These are phyloP conservation scores for Aspergillus hancockii DNA, from an alignment of 495 filamentous ascomycete species.

Conservation along the genomic window DNA sequence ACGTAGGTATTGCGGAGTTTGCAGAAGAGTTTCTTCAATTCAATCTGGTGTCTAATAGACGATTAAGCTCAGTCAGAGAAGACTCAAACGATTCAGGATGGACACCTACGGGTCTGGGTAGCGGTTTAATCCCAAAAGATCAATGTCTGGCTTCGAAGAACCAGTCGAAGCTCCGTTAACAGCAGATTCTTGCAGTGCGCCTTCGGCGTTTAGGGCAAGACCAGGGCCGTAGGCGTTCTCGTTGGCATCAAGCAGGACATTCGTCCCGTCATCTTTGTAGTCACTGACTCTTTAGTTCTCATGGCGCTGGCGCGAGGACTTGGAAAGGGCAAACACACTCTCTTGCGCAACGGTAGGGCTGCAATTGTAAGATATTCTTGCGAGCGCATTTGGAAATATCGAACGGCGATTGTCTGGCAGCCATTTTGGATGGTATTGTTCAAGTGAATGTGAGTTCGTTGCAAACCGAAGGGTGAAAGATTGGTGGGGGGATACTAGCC, in stretches of 20 bases:
- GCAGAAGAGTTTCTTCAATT: slow-evolving; percentile 85
- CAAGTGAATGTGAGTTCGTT: background rate
- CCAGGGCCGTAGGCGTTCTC: slow-evolving; percentile 94
- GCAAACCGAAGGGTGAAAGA: background rate
- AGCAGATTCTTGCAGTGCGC: slow-evolving; percentile 43
- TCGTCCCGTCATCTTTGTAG: slow-evolving; percentile 98
- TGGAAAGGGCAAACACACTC: slow-evolving; percentile 58
- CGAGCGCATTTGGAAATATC: slow-evolving; percentile 79
- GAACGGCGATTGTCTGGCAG: slow-evolving; percentile 54
- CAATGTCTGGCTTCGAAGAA: slow-evolving; percentile 50
- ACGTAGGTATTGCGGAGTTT: slow-evolving; percentile 80
- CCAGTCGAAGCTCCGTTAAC: slow-evolving; percentile 38
- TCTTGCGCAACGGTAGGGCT: slow-evolving; percentile 83
- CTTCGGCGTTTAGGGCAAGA: slow-evolving; percentile 49
- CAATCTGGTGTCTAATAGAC: slow-evolving; percentile 70
- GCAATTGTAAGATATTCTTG: slow-evolving; percentile 76
- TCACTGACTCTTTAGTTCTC: slow-evolving; percentile 63
- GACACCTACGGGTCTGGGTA: slow-evolving; percentile 90
- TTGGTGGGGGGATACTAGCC: slow-evolving; percentile 4
- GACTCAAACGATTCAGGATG: slow-evolving; percentile 2
- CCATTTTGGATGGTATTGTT: slow-evolving; percentile 33
- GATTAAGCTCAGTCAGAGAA: background rate
- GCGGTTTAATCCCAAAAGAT: slow-evolving; percentile 80
- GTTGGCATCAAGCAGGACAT: slow-evolving; percentile 95
- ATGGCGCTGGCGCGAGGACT: slow-evolving; percentile 15